Base-by-base conservation (phyloP, 1,139 yeast genomes). In the Yamadazyma jaroonii region DNA sequence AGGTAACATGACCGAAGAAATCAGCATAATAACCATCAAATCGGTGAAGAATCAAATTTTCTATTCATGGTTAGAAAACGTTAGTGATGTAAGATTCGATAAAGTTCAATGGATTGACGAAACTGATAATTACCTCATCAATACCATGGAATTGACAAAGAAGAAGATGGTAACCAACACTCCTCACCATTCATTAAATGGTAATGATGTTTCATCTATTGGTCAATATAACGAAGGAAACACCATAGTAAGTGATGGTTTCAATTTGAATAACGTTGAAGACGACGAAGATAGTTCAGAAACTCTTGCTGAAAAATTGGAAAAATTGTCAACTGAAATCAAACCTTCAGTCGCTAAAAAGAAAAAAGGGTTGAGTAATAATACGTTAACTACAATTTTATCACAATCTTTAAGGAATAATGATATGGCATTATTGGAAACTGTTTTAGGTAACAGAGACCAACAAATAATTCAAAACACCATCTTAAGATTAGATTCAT, bases 371-470 rank as follows among this genome's bases (percentile, higher is more conserved):
- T 57, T 57, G 32, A 31, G 57, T 21, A 59, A 57, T 59, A 60
- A 75, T 37, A 73, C 84, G 2, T 71, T 84, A 40, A 75, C 89
- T 2, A 76, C 80, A 3, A 75, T 84, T 9, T 66, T 84, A 39
- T 64, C 87, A 1, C 94, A 84, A 60, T 82, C 92, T 0, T 68
- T 84, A 44, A 79, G 76, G 50, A 79, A 84, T 22, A 83, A 82
- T 49, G 94, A 84, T 53, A 85, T 79, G 49, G 61, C 85, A 1
- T 64, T 84, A 35, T 64, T 84, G 43, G 97, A 94, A 58, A 78
- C 88, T 1, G 96, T 95, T 9, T 71, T 94, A 48, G 73, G 77
- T 45, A 83, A 81, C 49, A 75, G 81, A 38, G 96, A 92, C 55
- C 86, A 85, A 44, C 69, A 67, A 11, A 77, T 86, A 31, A 83